Conservation (phyloP, 352 stramenopile species). For the Pythium utonaiense region DNA sequence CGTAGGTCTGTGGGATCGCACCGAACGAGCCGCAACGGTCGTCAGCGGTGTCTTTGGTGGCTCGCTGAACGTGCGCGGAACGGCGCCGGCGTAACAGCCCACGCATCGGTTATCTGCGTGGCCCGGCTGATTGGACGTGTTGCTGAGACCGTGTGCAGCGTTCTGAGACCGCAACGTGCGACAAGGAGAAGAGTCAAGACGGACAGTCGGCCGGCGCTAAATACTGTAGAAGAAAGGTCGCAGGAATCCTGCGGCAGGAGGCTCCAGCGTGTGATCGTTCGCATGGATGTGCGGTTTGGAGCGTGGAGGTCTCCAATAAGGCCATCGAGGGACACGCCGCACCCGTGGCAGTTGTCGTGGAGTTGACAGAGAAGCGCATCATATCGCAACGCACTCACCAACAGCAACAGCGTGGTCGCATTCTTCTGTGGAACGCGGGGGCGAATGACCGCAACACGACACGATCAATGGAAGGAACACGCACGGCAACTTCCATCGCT, state of each 20-base stretch:
- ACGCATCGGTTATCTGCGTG: background rate
- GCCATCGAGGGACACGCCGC: background rate
- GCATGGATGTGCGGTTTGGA: background rate
- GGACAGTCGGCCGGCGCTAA: background rate
- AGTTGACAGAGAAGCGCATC: background rate
- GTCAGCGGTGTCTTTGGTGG: background rate
- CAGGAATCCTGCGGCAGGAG: too few relatives aligned
- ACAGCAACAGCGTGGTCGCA: too few relatives aligned
- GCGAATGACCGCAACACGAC: too few relatives aligned
- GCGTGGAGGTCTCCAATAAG: background rate
- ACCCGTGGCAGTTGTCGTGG: background rate
- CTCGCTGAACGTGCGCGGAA: background rate
- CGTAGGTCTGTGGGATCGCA: background rate
- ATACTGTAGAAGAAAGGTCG: background rate
- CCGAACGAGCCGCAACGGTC: background rate
- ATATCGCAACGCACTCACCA: background rate
- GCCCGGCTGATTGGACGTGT: background rate
- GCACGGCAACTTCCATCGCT: too few relatives aligned
- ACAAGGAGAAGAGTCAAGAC: background rate
- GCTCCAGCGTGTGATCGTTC: too few relatives aligned
- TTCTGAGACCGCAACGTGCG: background rate
- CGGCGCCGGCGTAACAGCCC: background rate
- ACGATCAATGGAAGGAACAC: too few relatives aligned
- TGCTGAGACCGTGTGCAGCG: too few relatives aligned
- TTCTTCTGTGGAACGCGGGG: too few relatives aligned